phyloP scores from a whole-genome alignment of 2,329 filamentous ascomycete genomes.

The Juglanconis juglandina region DNA sequence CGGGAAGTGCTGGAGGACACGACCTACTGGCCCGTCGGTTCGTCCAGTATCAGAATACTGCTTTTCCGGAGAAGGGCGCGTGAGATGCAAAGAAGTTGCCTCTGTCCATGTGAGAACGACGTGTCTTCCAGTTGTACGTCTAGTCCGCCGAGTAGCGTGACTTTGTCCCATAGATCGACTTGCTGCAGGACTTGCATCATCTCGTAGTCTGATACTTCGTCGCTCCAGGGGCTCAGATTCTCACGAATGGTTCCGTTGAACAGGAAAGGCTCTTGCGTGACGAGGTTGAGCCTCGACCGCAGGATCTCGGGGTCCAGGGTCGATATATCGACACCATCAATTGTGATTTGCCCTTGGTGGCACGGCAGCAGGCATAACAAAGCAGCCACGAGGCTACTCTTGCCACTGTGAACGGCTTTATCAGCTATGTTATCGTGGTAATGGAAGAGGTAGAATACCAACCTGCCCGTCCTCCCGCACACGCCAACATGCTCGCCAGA shows the following conservation, averaged over 20 bases:
- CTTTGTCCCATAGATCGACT: constrained; percentile 41
- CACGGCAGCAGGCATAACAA: constrained; percentile 18
- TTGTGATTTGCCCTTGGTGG: constrained; percentile 6
- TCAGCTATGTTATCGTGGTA: background rate
- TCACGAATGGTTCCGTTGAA: constrained; percentile 44
- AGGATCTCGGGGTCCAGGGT: constrained; percentile 1
- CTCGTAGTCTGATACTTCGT: constrained; percentile 33
- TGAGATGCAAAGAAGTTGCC: constrained; percentile 42
- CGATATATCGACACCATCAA: constrained; percentile 17
- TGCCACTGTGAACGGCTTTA: constrained; percentile 11
- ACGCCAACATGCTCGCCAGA: constrained; percentile 5
- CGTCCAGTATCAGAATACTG: constrained; percentile 36
- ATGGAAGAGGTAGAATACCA: background rate
- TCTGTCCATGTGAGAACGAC: constrained; percentile 39
- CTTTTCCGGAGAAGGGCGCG: constrained; percentile 33
- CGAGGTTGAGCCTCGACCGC: constrained; percentile 32
- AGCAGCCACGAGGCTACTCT: constrained; percentile 16
- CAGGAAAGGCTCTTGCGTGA: constrained; percentile 52
- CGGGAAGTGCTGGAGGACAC: background rate
- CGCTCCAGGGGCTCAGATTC: constrained; percentile 44
- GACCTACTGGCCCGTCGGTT: constrained; percentile 33
- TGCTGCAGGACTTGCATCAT: constrained; percentile 44
- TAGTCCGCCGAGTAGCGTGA: constrained; percentile 38
- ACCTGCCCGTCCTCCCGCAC: constrained; percentile 7
- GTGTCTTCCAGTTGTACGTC: constrained; percentile 29